Percentiles rank a stretch among this genome's conserved stretches.
Evolutionary conservation across 1,284 basidiomycete species (phyloP).

Genomic region (Ceratobasidium sp.): DNA sequence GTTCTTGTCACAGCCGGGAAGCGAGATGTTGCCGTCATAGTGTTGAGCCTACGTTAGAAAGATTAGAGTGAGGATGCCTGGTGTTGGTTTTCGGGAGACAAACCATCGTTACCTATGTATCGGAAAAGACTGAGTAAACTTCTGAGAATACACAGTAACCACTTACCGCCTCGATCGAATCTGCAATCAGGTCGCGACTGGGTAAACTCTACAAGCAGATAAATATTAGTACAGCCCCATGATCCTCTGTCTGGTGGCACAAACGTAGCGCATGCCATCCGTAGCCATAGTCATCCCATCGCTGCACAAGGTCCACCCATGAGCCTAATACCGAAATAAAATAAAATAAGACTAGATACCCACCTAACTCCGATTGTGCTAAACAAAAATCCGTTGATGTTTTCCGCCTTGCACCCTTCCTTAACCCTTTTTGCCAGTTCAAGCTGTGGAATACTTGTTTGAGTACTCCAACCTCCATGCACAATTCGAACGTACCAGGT

Average conservation of each 20-base stretch:
- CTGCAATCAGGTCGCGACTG: conserved; percentile 90
- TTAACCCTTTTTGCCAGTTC: conserved; percentile 81
- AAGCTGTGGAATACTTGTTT: conserved; percentile 63
- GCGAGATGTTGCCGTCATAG: conserved; percentile 87
- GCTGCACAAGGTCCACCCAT: conserved; percentile 57
- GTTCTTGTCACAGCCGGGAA: conserved; percentile 89
- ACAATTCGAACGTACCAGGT: conserved; percentile 66
- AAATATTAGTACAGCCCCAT: background rate
- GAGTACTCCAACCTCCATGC: no score
- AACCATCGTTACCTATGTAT: conserved; percentile 74
- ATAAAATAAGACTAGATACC: conserved; percentile 18
- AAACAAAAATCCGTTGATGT: conserved; percentile 80
- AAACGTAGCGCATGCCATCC: conserved; percentile 67
- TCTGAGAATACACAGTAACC: conserved; percentile 16
- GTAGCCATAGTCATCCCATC: conserved; percentile 89
- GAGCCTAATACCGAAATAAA: background rate
- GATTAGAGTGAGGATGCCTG: background rate
- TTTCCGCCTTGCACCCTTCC: conserved; percentile 80
- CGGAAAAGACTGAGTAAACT: background rate
- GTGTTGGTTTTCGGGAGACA: conserved; percentile 48
- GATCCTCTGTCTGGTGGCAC: background rate
- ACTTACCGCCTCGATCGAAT: conserved; percentile 86
- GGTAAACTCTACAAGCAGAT: conserved; percentile 75
- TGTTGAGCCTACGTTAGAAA: conserved; percentile 74
- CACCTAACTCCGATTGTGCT: conserved; percentile 86